These are phyloP conservation scores for Colletotrichum paranaense DNA, from an alignment of 2,329 filamentous ascomycete species.

Conservation along the genomic window DNA sequence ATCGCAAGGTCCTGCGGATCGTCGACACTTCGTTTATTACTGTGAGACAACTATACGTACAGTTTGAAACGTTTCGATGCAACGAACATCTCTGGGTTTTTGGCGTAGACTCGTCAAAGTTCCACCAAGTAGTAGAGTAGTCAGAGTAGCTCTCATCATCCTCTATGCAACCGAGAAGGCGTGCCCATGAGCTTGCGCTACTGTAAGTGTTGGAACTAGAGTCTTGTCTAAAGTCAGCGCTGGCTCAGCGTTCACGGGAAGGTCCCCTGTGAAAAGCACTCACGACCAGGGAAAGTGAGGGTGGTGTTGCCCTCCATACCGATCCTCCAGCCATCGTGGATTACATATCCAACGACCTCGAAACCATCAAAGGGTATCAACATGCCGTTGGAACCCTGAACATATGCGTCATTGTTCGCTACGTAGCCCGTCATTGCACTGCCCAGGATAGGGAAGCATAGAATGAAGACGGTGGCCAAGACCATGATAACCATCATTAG, in stretches of 20 bases:
- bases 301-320: conserved; percentile 32
- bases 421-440: conserved; percentile 45
- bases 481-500: conserved; percentile 40
- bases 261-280: neutral
- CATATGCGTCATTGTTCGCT: conserved; percentile 38
- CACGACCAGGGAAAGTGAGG: conserved; percentile 8
- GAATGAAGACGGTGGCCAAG: conserved; percentile 39
- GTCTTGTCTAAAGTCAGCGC: neutral
- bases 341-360: conserved; percentile 36
- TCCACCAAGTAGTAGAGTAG: neutral
- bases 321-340: conserved; percentile 40
- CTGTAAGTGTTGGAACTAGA: neutral
- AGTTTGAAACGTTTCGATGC: conserved; percentile 6
- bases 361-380: conserved; percentile 37
- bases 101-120: neutral
- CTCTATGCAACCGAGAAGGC: neutral
- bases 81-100: neutral
- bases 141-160: neutral
- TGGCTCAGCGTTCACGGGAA: too few species aligned
- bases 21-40: too few species aligned
- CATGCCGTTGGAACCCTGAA: conserved; percentile 33
- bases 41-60: neutral
- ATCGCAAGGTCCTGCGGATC: neutral
- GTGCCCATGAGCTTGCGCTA: neutral
- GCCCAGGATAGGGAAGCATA: conserved; percentile 43